Evolutionary conservation across 2,329 filamentous ascomycete species (phyloP), one percentile per base, ranked within the genome.

Genomic region (Colletotrichum sublineola): DNA sequence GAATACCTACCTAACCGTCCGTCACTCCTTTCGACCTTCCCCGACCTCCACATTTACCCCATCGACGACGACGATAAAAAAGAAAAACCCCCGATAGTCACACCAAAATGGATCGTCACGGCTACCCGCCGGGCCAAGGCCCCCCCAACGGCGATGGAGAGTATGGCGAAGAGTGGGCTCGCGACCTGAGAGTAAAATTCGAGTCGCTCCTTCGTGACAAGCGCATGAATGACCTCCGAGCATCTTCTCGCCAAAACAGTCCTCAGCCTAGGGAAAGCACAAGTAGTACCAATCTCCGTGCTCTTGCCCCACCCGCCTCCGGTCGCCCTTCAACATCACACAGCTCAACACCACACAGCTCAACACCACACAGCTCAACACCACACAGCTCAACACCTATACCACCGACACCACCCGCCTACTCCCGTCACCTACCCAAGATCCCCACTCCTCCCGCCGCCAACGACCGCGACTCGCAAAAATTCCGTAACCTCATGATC

Each of bases 121-220:
- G 78, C 77, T 79, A 77, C 71, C 79, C 81, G 70, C 77, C 78
- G 75, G 76, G 77, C 75, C 76, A 79, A 55, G 77, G 76, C 68
- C 76, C 69, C 53, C 61, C 77, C 46, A 75, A 78, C 65, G 73
- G 78, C 55, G 77, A 77, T 74, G 81, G 78, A 50, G 84, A 86
- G 8, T 89, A 90, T 77, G 92, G 92, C 79, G 93, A 95, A 79
- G 88, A 89, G 78, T 94, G 92, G 91, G 94, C 95, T 36, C 88
- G 90, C 77, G 93, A 95, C 72, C 85, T 98, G 77, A 92, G 93
- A 63, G 85, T 92, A 77, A 93, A 94, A 79, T 98, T 98, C 81
- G 94, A 97, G 80, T 92, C 95, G 75, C 86, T 97, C 73, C 87
- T 98, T 79, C 92, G 94, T 81, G 94, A 93, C 70, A 95, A 94